These are phyloP conservation scores for Polytrichum commune DNA, from an alignment of 225 moss, liverwort and hornwort species.

Conservation along the genomic window DNA sequence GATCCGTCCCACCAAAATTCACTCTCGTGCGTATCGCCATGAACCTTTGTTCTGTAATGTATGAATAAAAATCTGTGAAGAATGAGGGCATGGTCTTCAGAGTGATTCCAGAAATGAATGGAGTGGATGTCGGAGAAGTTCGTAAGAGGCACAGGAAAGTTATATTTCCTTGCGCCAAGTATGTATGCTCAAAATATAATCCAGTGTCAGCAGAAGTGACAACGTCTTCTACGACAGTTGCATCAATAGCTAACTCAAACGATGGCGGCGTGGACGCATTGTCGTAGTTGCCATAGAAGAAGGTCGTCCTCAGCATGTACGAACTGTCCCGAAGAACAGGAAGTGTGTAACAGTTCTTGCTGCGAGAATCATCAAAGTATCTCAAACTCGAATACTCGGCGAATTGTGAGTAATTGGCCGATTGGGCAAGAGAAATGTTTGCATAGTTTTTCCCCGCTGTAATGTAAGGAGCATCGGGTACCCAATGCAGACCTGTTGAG, in stretches of 20 bases:
- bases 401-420: not conserved
- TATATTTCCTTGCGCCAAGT: not conserved
- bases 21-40: not conserved
- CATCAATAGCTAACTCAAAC: slow-evolving; percentile 15
- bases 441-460: slow-evolving; percentile 1
- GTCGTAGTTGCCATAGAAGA: slow-evolving; percentile 2
- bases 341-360: slow-evolving; percentile 20
- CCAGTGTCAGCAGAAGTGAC: not conserved
- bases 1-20: slow-evolving; percentile 6
- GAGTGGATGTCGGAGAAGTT: not conserved
- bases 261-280: not conserved
- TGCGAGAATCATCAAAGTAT: slow-evolving; percentile 9
- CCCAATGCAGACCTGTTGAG: slow-evolving; percentile 14
- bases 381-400: slow-evolving; percentile 6
- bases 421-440: not conserved
- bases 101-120: slow-evolving; percentile 19
- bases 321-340: not conserved
- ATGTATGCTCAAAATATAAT: not conserved
- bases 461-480: slow-evolving; percentile 9
- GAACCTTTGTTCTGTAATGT: not conserved
- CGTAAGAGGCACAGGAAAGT: slow-evolving; percentile 20
- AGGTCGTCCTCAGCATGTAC: slow-evolving; percentile 13
- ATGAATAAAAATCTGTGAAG: not conserved
- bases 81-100: not conserved
- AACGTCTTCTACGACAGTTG: slow-evolving; percentile 7